phyloP scores from a whole-genome alignment of 2,329 filamentous ascomycete genomes.

The Diaporthe aspalathi region DNA sequence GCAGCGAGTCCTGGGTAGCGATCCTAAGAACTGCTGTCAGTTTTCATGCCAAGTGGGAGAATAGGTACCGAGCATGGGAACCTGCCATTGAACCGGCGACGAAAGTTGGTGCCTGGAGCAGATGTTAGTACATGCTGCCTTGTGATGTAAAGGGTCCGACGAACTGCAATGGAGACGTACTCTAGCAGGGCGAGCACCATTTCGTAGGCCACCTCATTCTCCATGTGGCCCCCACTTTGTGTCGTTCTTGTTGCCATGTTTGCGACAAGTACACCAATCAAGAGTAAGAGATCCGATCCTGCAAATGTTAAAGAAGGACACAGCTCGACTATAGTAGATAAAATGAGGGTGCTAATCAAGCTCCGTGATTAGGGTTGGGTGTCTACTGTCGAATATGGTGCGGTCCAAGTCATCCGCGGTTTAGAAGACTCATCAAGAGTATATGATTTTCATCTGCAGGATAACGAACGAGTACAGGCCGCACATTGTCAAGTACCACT shows the following conservation, averaged over 20 bases:
- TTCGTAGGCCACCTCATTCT: conserved; percentile 10
- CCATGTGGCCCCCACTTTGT: neutral
- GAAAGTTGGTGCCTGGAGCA: neutral
- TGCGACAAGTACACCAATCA: too few species aligned
- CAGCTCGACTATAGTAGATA: neutral
- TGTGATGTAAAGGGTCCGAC: too few species aligned
- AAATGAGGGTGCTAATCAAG: neutral
- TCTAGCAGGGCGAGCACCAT: conserved; percentile 6
- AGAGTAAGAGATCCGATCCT: neutral
- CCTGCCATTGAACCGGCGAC: conserved; percentile 1
- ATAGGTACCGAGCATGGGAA: neutral
- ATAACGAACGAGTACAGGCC: neutral
- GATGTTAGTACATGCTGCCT: neutral
- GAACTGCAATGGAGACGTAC: neutral
- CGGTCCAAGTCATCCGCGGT: neutral
- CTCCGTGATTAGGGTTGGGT: neutral
- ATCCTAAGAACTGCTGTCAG: neutral
- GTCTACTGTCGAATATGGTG: neutral
- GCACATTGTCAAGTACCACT: too few species aligned
- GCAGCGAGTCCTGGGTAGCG: neutral
- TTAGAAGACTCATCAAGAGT: neutral
- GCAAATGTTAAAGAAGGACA: neutral
- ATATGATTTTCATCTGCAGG: neutral
- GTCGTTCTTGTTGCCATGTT: neutral
- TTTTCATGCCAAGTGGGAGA: too few species aligned